Percentiles rank a stretch among this genome's conserved stretches.
Evolutionary conservation across 495 filamentous ascomycete genomes (phyloP).

Genomic region (Sphaerosporella brunnea): DNA sequence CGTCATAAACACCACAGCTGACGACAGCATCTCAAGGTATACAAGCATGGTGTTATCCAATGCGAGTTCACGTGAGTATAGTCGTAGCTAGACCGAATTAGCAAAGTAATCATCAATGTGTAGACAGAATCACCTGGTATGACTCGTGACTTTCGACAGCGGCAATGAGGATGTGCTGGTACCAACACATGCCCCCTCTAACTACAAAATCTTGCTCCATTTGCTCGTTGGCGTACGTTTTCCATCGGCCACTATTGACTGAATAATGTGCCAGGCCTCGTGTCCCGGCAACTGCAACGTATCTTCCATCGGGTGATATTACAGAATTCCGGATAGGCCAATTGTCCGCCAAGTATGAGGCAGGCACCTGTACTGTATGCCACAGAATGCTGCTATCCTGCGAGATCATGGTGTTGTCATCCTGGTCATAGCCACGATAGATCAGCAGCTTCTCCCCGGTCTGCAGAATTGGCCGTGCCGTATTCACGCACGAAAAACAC

Average conservation of each 20-base stretch:
- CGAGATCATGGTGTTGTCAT: constrained; percentile 75
- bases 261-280: constrained; percentile 92
- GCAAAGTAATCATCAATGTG: background rate
- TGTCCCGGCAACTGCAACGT: constrained; percentile 84
- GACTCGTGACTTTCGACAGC: constrained; percentile 72
- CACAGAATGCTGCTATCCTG: constrained; percentile 71
- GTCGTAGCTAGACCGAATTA: constrained; percentile 40
- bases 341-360: constrained; percentile 67
- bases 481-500: constrained; percentile 77
- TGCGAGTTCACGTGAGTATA: constrained; percentile 73
- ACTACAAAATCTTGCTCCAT: constrained; percentile 82
- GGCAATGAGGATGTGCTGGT: constrained; percentile 84
- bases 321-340: constrained; percentile 79
- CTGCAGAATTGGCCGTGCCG: constrained; percentile 73
- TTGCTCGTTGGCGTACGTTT: constrained; percentile 64
- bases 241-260: constrained; percentile 86
- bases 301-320: constrained; percentile 79
- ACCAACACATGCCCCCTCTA: constrained; percentile 95
- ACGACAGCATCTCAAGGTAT: constrained; percentile 56
- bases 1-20: constrained; percentile 71
- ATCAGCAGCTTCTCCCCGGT: constrained; percentile 71
- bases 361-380: constrained; percentile 78
- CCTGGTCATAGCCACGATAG: constrained; percentile 81
- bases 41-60: constrained; percentile 57
- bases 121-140: constrained; percentile 42